phyloP scores from a whole-genome alignment of 108 stramenopile species.

The Aurantiochytrium sp. region DNA sequence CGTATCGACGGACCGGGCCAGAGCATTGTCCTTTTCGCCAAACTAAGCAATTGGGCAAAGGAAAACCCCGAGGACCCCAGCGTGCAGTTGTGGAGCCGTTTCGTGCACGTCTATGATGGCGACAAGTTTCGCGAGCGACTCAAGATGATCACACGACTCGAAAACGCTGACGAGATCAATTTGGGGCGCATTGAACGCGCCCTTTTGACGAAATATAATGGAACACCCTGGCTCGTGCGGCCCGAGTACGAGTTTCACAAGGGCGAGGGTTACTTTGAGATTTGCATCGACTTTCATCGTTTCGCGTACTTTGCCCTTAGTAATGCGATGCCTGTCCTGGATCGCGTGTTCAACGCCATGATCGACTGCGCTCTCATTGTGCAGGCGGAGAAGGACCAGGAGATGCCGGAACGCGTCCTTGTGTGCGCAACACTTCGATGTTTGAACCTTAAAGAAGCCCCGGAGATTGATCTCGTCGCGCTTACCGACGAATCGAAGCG shows the following conservation, averaged over 20 bases:
- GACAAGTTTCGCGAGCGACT: slow-evolving; percentile 10
- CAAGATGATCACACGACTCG: slow-evolving; percentile 5
- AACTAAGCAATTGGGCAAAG: not conserved
- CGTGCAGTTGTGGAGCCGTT: slow-evolving; percentile 3
- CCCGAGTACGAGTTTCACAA: slow-evolving; percentile 18
- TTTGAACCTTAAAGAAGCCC: not conserved
- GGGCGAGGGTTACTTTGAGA: slow-evolving; percentile 4
- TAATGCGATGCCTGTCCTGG: not conserved
- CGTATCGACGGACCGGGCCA: slow-evolving; percentile 2
- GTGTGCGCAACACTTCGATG: not conserved
- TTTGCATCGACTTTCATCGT: not conserved
- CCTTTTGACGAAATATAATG: not conserved
- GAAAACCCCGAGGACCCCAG: not conserved
- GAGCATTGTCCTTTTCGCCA: not conserved
- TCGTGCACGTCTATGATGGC: not conserved
- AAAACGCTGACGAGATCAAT: not conserved
- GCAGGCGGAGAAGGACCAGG: slow-evolving; percentile 7
- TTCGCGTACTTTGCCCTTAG: not conserved
- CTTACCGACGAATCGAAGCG: not conserved
- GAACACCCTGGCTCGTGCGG: not conserved
- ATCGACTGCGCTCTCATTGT: slow-evolving; percentile 3
- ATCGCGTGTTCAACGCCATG: not conserved
- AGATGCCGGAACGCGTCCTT: slow-evolving; percentile 7
- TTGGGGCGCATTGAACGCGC: not conserved
- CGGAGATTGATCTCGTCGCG: not conserved